Conservation (phyloP, 176 grass and related monocot species). For the Raddia distichophylla region DNA sequence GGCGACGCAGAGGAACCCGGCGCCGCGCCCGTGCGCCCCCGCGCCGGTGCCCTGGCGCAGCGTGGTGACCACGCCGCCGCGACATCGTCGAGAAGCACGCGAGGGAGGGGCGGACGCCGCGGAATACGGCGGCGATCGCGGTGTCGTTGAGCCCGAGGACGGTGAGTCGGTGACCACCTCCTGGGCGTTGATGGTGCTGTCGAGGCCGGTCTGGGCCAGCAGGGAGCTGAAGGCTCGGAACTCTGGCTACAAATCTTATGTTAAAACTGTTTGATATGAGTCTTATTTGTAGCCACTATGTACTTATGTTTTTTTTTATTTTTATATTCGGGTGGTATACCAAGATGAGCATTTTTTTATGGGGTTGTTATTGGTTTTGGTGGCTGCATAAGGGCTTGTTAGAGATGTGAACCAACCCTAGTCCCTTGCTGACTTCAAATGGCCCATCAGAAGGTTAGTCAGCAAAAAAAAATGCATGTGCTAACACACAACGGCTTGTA, state of each 20-base stretch:
- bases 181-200: too few relatives aligned
- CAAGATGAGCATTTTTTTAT: neutral
- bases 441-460: neutral
- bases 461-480: neutral
- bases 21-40: conserved; percentile 14
- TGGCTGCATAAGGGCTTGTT: neutral
- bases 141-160: too few relatives aligned
- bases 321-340: neutral
- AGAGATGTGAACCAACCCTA: neutral
- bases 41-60: conserved; percentile 50
- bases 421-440: neutral
- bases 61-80: conserved; percentile 49
- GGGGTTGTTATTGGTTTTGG: too few relatives aligned
- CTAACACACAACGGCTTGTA: neutral
- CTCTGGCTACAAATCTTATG: too few relatives aligned
- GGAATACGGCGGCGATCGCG: too few relatives aligned
- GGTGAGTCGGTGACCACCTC: too few relatives aligned
- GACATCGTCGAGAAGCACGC: conserved; percentile 39
- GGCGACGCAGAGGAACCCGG: too few relatives aligned
- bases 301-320: neutral
- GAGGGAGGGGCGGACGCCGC: too few relatives aligned
- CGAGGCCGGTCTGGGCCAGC: too few relatives aligned
- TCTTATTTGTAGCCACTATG: neutral
- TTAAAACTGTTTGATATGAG: neutral
- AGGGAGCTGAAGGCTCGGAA: too few relatives aligned